phyloP scores from a whole-genome alignment of 1,284 basidiomycete genomes.

The Heterobasidion irregulare region DNA sequence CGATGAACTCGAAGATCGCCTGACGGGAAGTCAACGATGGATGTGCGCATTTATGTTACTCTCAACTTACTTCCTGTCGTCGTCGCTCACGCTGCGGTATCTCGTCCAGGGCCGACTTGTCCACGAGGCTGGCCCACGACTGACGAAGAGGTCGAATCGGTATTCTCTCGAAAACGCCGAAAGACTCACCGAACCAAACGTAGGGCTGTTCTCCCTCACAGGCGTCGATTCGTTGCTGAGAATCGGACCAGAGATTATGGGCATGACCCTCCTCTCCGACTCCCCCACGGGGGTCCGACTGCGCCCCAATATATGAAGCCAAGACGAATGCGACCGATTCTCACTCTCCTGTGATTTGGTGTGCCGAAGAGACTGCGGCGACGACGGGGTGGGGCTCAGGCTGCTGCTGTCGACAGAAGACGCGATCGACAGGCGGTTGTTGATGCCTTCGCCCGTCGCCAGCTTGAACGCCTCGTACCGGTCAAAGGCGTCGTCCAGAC shows the following conservation, averaged over 20 bases:
- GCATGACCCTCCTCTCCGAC: slow-evolving; percentile 26
- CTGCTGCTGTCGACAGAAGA: slow-evolving; percentile 30
- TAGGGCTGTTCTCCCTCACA: slow-evolving; percentile 35
- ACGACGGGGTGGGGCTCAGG: slow-evolving; percentile 17
- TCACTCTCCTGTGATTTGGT: slow-evolving; percentile 17
- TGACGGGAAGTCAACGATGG: slow-evolving; percentile 16
- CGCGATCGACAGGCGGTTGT: slow-evolving; percentile 50
- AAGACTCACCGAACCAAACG: slow-evolving; percentile 60
- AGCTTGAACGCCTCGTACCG: slow-evolving; percentile 78
- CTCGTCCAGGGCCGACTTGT: slow-evolving; percentile 70
- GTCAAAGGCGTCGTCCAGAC: slow-evolving; percentile 84
- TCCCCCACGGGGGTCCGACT: slow-evolving; percentile 36
- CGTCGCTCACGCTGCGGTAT: slow-evolving; percentile 74
- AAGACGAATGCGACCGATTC: slow-evolving; percentile 13
- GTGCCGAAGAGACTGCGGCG: slow-evolving; percentile 17
- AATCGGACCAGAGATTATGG: slow-evolving; percentile 56
- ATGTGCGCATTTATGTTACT: background rate
- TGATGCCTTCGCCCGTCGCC: slow-evolving; percentile 24
- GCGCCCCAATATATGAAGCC: slow-evolving; percentile 48
- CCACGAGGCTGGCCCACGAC: slow-evolving; percentile 90
- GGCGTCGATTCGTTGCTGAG: slow-evolving; percentile 6
- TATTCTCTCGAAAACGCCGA: background rate
- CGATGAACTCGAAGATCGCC: slow-evolving; percentile 89
- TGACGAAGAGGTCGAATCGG: slow-evolving; percentile 18
- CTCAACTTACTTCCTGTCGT: slow-evolving; percentile 67